These are phyloP conservation scores for Cutaneotrichosporon mucoides DNA, from an alignment of 1,284 basidiomycete genomes.

Conservation along the genomic window DNA sequence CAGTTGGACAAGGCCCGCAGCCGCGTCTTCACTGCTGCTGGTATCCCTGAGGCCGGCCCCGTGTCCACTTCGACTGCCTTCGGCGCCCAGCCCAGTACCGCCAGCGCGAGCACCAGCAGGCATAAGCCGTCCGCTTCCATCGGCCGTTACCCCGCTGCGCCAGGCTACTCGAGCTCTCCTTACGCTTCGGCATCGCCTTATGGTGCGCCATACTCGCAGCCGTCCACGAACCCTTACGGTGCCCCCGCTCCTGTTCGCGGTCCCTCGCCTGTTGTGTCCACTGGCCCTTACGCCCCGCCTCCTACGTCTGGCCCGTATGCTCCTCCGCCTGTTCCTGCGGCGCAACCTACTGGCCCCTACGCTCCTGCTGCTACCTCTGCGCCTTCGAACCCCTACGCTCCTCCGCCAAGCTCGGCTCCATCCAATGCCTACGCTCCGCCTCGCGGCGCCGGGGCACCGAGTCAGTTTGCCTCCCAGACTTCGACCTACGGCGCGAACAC, in stretches of 20 bases:
- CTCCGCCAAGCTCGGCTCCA: background rate
- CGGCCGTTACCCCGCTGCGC: constrained; percentile 9
- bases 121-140: constrained; percentile 4
- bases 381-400: constrained; percentile 20
- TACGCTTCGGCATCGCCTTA: constrained; percentile 3
- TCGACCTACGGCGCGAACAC: background rate
- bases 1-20: constrained; percentile 60
- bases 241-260: constrained; percentile 1
- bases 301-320: constrained; percentile 20
- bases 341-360: constrained; percentile 4
- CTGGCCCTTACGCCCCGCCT: constrained; percentile 28
- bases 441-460: constrained; percentile 7
- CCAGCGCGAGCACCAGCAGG: constrained; percentile 6
- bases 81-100: constrained; percentile 15
- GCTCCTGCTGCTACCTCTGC: background rate
- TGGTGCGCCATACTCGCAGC: background rate
- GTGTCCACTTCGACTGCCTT: constrained; percentile 16
- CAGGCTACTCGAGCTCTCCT: constrained; percentile 10
- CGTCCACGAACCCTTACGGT: constrained; percentile 1
- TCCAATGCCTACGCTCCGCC: constrained; percentile 25
- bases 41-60: constrained; percentile 13
- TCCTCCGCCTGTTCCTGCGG: constrained; percentile 7
- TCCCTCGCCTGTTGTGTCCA: constrained; percentile 13
- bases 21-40: constrained; percentile 41
- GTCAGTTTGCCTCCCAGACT: background rate